Evolutionary conservation across 148 eudicot genomes (phyloP).

Genomic region (Vaccinium myrtillus): DNA sequence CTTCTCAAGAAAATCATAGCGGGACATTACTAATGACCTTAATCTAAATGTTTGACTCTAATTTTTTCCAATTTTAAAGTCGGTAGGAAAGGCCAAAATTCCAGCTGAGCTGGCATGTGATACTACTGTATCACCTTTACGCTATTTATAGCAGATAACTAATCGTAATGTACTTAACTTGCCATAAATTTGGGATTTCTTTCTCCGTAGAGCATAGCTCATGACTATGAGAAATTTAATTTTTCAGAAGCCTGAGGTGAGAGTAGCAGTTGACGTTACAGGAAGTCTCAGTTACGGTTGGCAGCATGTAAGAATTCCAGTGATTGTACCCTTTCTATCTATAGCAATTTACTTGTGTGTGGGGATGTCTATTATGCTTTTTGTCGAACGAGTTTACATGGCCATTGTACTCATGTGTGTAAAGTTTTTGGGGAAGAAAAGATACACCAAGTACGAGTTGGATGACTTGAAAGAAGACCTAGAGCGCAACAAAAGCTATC

Average conservation of each 20-base stretch:
- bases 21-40: conserved; percentile 6
- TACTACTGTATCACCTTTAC: conserved; percentile 26
- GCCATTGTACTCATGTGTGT: conserved; percentile 37
- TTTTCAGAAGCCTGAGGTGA: conserved; percentile 17
- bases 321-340: conserved; percentile 32
- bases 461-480: conserved; percentile 36
- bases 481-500: conserved; percentile 33
- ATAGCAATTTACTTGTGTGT: conserved; percentile 39
- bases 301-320: conserved; percentile 33
- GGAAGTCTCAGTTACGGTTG: conserved; percentile 31
- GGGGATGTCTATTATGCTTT: conserved; percentile 53
- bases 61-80: conserved; percentile 19
- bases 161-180: conserved; percentile 10
- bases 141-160: conserved; percentile 13
- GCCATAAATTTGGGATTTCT: not conserved
- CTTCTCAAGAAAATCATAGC: not conserved
- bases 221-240: conserved; percentile 36
- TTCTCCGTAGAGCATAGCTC: not conserved
- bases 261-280: conserved; percentile 22
- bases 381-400: conserved; percentile 52
- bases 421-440: conserved; percentile 41
- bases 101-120: conserved; percentile 34
- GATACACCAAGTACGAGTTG: conserved; percentile 42
- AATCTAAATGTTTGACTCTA: conserved; percentile 6
- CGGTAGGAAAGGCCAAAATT: conserved; percentile 28